Evolutionary conservation across 2,329 filamentous ascomycete species (phyloP), one percentile per base, ranked within the genome.

Genomic region (Hypoxylon sp.): DNA sequence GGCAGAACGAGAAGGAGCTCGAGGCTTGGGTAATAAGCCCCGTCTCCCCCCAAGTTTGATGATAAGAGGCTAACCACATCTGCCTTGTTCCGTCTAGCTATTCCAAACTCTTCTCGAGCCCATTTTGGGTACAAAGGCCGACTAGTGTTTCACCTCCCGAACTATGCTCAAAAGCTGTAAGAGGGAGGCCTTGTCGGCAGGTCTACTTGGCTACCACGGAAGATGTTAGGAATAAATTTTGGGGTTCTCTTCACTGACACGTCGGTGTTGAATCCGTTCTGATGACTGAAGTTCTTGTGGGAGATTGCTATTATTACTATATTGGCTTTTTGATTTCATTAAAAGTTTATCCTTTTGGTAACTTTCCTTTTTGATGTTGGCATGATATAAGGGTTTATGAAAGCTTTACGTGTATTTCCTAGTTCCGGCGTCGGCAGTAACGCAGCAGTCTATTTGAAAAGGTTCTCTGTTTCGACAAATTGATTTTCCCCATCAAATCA

Each of bases 21-120:
- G 68, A 70, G 29, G 61, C 64, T 31, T 70, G 68, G 68, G 68
- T 70, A 54, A 59, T 29, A 39, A 24, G 8, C 33, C 19, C 26
- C 11, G 19, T 35, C 47, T 31, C 13, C 4, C 26, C 13, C 13
- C n/a, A 22, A 33, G 11, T n/a, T 1, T 3, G 19, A 33, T 17
- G 17, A 35, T 6, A 22, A 44, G 47, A 44, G 14, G 37, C 63
- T 69, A 53, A 63, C 19, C 9, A 29, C 11, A 44, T 33, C 22
- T 14, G 33, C 13, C 3, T 5, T 55, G 8, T 8, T 8, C 26
- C 6, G n/a, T 42, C 19, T 48, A 70, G 67, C 33, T 70, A 10
- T 70, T 70, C 42, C 35, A 67, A 53, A 70, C 64, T 42, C 67
- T 70, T n/a, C 64, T 70, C 8, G 67, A 62, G 24, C 67, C 67